A percentile compares a stretch with the other conserved stretches of the same genome.
phyloP scores from a whole-genome alignment of 768 basidiomycete species.

The Stropharia rugosoannulata region DNA sequence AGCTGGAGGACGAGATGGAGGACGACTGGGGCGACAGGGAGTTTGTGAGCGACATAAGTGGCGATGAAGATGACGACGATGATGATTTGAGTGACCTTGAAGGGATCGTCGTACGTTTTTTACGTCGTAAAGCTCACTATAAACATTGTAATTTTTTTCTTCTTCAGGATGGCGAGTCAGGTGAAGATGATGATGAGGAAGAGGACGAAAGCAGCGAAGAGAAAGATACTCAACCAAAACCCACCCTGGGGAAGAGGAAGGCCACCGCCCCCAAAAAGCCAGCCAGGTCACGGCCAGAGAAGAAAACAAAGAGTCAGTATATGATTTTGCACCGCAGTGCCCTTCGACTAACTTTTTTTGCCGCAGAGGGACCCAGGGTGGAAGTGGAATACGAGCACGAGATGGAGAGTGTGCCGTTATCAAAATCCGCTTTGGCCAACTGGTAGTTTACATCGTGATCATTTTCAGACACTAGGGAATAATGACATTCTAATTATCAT shows the following conservation, averaged over 20 bases:
- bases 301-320: slow-evolving; percentile 58
- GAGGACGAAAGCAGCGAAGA: slow-evolving; percentile 38
- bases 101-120: slow-evolving; percentile 58
- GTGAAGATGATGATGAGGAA: slow-evolving; percentile 40
- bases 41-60: slow-evolving; percentile 76
- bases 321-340: neutral
- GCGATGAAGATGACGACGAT: slow-evolving; percentile 61
- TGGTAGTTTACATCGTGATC: slow-evolving; percentile 37
- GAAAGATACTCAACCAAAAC: slow-evolving; percentile 35
- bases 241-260: slow-evolving; percentile 70
- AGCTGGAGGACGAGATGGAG: slow-evolving; percentile 45
- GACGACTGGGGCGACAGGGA: slow-evolving; percentile 63
- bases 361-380: slow-evolving; percentile 71
- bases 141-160: neutral
- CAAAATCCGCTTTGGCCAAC: slow-evolving; percentile 48
- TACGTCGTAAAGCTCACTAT: slow-evolving; percentile 15
- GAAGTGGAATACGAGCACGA: slow-evolving; percentile 98
- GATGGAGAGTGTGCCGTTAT: slow-evolving; percentile 64
- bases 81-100: slow-evolving; percentile 65
- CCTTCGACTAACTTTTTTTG: slow-evolving; percentile 2
- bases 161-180: slow-evolving; percentile 38
- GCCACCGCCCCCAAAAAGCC: slow-evolving; percentile 40
- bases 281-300: slow-evolving; percentile 54
- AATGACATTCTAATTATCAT: neutral
- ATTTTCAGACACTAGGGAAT: neutral